Conservation (phyloP, 345 rosid genomes). For the Populus ilicifolia region DNA sequence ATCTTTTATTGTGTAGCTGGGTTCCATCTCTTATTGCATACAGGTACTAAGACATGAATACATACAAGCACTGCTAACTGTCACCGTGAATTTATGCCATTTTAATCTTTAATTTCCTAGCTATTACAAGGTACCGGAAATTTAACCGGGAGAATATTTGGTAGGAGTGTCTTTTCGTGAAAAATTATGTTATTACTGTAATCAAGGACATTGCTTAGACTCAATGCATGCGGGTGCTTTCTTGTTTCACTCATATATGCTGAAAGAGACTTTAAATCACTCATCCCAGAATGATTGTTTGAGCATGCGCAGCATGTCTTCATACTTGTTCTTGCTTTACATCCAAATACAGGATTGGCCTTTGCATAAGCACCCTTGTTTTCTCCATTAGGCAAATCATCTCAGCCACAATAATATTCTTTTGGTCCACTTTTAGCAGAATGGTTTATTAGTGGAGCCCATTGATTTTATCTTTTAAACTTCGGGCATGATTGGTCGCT, state of each 20-base stretch:
- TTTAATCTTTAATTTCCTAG: background rate
- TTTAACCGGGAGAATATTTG: background rate
- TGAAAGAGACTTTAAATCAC: conserved; percentile 32
- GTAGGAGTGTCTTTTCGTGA: background rate
- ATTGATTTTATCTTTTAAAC: conserved; percentile 19
- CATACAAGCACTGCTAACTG: background rate
- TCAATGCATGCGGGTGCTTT: conserved; percentile 27
- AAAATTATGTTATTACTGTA: conserved; percentile 4
- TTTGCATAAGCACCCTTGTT: conserved; percentile 26
- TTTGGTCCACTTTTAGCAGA: conserved; percentile 19
- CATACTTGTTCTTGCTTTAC: conserved; percentile 41
- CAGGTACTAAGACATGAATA: background rate
- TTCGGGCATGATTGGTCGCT: conserved; percentile 13
- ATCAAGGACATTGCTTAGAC: conserved; percentile 18
- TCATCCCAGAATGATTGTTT: conserved; percentile 36
- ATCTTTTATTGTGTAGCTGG: background rate
- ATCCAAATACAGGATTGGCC: conserved; percentile 26
- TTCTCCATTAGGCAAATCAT: conserved; percentile 27
- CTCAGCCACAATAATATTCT: conserved; percentile 10
- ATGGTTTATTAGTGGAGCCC: conserved; percentile 39
- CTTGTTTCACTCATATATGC: conserved; percentile 21
- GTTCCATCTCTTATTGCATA: background rate
- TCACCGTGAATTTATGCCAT: background rate
- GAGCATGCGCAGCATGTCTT: conserved; percentile 48
- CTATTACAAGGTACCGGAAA: background rate